phyloP scores from a whole-genome alignment of 768 basidiomycete genomes.

The Mycena latifolia region DNA sequence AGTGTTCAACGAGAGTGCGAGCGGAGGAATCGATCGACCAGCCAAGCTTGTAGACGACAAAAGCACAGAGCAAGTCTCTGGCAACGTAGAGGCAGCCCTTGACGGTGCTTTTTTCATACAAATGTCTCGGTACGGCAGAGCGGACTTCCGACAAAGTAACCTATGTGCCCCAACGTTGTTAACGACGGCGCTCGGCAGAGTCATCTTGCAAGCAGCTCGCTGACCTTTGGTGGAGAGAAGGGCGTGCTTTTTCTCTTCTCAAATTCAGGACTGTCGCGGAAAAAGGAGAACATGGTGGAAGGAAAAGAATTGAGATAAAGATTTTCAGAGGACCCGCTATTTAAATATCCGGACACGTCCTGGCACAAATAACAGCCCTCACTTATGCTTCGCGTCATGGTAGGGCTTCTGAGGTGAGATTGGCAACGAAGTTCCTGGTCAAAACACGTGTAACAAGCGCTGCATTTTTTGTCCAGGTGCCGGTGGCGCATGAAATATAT shows the following conservation, averaged over 20 bases:
- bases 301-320: slow-evolving; percentile 1
- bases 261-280: slow-evolving; percentile 64
- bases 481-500: background rate
- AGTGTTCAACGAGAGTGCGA: slow-evolving; percentile 4
- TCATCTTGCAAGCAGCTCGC: slow-evolving; percentile 26
- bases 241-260: slow-evolving; percentile 54
- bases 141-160: slow-evolving; percentile 49
- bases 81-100: slow-evolving; percentile 58
- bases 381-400: slow-evolving; percentile 33
- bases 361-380: slow-evolving; percentile 26
- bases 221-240: slow-evolving; percentile 56
- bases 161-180: background rate
- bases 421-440: slow-evolving; percentile 29
- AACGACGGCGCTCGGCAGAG: background rate
- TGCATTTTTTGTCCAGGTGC: background rate
- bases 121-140: slow-evolving; percentile 60
- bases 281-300: slow-evolving; percentile 36
- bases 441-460: slow-evolving; percentile 12
- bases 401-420: slow-evolving; percentile 30
- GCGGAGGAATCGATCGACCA: slow-evolving; percentile 46
- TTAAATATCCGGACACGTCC: slow-evolving; percentile 22
- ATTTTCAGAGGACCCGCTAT: slow-evolving; percentile 4
- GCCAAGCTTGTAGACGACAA: slow-evolving; percentile 53
- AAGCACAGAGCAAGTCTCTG: slow-evolving; percentile 56
- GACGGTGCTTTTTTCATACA: slow-evolving; percentile 58